Base-by-base conservation (phyloP, 148 eudicot genomes). In the Fallopia convolvulus region DNA sequence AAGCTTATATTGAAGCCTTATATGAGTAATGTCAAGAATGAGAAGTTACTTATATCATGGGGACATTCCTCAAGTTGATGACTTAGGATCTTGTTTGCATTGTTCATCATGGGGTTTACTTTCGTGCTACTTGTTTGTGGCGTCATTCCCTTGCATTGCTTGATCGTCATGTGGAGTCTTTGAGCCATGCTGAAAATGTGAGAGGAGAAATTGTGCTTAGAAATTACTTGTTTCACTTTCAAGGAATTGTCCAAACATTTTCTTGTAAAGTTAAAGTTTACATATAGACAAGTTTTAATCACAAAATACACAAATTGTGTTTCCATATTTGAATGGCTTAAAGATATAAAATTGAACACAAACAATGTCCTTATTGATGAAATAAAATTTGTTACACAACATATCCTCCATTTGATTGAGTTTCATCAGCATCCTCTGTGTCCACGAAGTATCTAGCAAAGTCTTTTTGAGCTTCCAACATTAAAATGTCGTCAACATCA, bases 401-500 rank as follows among this genome's bases (percentile, higher is more conserved):
- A 13, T 33, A 3, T 66, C 3, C 72, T 66, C 14, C 42, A 0
- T 5, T 66, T 13, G n/a, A 1, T 36, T 33, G 72, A 66, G 42
- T 10, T 42, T 44, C 48, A 71, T 3, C 26, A 71, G 23, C 21
- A 71, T 42, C 46, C 23, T 39, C 48, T 42, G 74, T 15, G 5
- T 41, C 53, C 26, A 30, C 21, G 15, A 83, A 48, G 79, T 78
- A 87, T 33, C 81, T 82, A 5, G 40, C 70, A 81, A 92, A 89
- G 80, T 92, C 91, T 72, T 82, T 81, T 26, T 83, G 82, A 13
- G 99, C 97, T 81, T 77, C 77, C 74, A 15, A 23, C 15, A 86
- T 77, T 78, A 88, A 79, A 39, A 84, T 83, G 21, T 87, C 84
- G 41, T 90, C 99, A 20, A 83, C 82, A 40, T 92, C 99, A 1